phyloP scores from a whole-genome alignment of 441 rosid genomes.

The Croton laevigatus region DNA sequence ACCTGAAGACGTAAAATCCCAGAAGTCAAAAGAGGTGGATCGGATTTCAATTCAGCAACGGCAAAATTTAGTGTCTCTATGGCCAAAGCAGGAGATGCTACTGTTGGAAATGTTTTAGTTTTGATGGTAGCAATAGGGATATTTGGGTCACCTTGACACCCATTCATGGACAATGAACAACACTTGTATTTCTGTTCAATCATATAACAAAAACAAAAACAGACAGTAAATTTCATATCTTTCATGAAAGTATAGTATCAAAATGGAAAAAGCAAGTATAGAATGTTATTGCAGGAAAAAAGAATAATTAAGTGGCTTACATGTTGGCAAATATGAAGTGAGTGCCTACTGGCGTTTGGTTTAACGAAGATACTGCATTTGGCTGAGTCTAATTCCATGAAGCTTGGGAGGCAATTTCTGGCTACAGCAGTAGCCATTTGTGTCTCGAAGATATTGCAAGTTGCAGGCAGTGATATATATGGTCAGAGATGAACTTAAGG shows the following conservation, averaged over 20 bases:
- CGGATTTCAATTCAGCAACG: constrained; percentile 43
- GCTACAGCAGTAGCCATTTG: constrained; percentile 23
- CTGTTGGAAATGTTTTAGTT: constrained; percentile 48
- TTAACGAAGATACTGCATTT: constrained; percentile 27
- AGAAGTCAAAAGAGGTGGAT: constrained; percentile 52
- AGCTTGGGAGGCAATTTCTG: constrained; percentile 31
- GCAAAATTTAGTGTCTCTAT: constrained; percentile 51
- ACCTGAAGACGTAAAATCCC: constrained; percentile 82
- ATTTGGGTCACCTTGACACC: constrained; percentile 54
- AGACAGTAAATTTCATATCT: no score
- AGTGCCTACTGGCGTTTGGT: constrained; percentile 28
- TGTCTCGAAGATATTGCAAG: neutral
- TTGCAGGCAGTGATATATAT: no score
- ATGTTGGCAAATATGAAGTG: constrained; percentile 25
- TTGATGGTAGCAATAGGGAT: constrained; percentile 50
- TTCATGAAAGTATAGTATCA: neutral
- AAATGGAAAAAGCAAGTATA: no score
- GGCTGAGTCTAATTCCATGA: constrained; percentile 33
- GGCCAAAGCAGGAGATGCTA: constrained; percentile 48
- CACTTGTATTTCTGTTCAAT: constrained; percentile 35
- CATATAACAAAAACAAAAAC: neutral
- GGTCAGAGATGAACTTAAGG: no score
- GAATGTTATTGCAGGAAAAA: no score
- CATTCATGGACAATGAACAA: constrained; percentile 61
- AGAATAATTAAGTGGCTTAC: constrained; percentile 17